phyloP scores from a whole-genome alignment of 345 rosid species.

The Angophora floribunda region DNA sequence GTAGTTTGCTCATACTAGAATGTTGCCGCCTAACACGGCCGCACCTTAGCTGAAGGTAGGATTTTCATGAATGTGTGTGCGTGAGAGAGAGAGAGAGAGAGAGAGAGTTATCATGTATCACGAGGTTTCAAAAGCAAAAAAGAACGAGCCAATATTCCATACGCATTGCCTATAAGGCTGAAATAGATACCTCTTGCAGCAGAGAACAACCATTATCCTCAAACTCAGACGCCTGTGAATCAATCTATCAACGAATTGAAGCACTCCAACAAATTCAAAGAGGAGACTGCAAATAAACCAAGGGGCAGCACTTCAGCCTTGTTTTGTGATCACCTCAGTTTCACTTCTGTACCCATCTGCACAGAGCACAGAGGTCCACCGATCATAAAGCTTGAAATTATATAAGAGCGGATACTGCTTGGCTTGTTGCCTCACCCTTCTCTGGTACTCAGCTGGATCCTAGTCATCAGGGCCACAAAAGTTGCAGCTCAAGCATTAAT shows the following conservation, averaged over 20 bases:
- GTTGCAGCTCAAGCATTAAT: not conserved
- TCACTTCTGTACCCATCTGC: not conserved
- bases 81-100: too few species aligned
- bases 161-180: not conserved
- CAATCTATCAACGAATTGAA: not conserved
- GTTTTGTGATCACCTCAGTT: not conserved
- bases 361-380: not conserved
- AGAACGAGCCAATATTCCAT: not conserved
- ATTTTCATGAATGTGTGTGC: not conserved
- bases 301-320: not conserved
- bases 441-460: conserved; percentile 79
- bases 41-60: not conserved
- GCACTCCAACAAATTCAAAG: not conserved
- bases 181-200: not conserved
- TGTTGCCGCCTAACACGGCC: not conserved
- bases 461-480: conserved; percentile 3
- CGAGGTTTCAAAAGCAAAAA: not conserved
- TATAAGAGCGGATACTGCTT: conserved; percentile 68
- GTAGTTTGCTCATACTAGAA: not conserved
- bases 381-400: not conserved
- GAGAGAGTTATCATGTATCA: not conserved
- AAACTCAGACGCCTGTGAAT: not conserved
- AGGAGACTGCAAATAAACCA: not conserved
- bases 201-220: not conserved
- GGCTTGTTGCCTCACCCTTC: conserved; percentile 74